phyloP scores from a whole-genome alignment of 768 basidiomycete species.

The Leccinum longicurvipes region DNA sequence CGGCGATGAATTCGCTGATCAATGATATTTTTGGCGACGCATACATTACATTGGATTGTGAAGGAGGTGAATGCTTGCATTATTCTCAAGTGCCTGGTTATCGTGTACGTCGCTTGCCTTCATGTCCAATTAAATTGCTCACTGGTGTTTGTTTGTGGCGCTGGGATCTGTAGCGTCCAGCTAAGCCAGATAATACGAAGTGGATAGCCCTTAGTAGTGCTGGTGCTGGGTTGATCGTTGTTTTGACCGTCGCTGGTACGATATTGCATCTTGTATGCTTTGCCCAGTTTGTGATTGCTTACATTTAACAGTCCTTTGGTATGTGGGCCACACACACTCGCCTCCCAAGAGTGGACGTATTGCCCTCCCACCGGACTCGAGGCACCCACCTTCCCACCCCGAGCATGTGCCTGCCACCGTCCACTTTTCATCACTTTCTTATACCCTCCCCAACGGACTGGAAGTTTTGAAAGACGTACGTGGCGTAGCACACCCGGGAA shows the following conservation, averaged over 20 bases:
- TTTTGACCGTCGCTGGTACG: conserved; percentile 60
- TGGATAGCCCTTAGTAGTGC: conserved; percentile 86
- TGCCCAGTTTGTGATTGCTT: neutral
- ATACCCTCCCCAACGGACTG: conserved; percentile 59
- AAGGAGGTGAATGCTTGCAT: conserved; percentile 91
- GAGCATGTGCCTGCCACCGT: conserved; percentile 93
- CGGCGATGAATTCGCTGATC: conserved; percentile 95
- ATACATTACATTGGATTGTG: conserved; percentile 83
- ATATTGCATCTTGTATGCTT: neutral
- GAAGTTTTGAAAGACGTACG: conserved; percentile 78
- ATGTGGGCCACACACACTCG: conserved; percentile 68
- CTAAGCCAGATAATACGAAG: conserved; percentile 75
- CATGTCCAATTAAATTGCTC: neutral
- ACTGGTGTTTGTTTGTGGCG: neutral
- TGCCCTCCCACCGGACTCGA: conserved; percentile 85
- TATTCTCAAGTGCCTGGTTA: conserved; percentile 96
- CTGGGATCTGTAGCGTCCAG: conserved; percentile 50
- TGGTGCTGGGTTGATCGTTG: conserved; percentile 70
- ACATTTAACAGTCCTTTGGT: conserved; percentile 71
- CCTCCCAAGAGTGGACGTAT: conserved; percentile 54
- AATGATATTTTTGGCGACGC: conserved; percentile 89
- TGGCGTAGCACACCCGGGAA: conserved; percentile 83
- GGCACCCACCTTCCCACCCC: conserved; percentile 48
- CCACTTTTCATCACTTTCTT: conserved; percentile 85
- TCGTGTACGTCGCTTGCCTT: conserved; percentile 38